phyloP scores from a whole-genome alignment of 2,329 filamentous ascomycete species.

The Nannizziopsis arthrosporioides region DNA sequence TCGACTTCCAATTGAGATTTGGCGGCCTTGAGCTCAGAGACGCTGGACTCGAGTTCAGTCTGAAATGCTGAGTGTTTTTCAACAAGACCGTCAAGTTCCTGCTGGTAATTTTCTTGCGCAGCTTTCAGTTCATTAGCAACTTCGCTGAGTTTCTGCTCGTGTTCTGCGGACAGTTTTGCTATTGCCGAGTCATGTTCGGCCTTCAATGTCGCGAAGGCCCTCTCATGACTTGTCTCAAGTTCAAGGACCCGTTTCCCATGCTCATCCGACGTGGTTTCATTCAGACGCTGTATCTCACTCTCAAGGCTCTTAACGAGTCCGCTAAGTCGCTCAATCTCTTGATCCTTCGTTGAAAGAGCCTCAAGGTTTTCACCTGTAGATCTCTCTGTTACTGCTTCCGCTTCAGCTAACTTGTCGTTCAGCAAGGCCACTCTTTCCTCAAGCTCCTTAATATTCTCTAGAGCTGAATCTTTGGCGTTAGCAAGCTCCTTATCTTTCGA shows the following conservation, averaged over 20 bases:
- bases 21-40: slow-evolving; percentile 12
- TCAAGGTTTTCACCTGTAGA: slow-evolving; percentile 13
- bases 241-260: slow-evolving; percentile 10
- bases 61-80: slow-evolving; percentile 10
- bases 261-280: slow-evolving; percentile 15
- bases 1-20: slow-evolving; percentile 10
- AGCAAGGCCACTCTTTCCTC: slow-evolving; percentile 28
- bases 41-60: slow-evolving; percentile 11
- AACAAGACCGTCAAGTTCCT: slow-evolving; percentile 14
- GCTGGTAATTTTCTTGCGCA: slow-evolving; percentile 10
- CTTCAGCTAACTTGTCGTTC: slow-evolving; percentile 26
- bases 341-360: slow-evolving; percentile 26
- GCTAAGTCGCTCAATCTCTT: slow-evolving; percentile 27
- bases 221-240: slow-evolving; percentile 12
- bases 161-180: slow-evolving; percentile 11
- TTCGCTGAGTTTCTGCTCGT: slow-evolving; percentile 15
- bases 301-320: slow-evolving; percentile 25
- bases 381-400: slow-evolving; percentile 23
- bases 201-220: slow-evolving; percentile 13
- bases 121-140: slow-evolving; percentile 13
- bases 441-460: slow-evolving; percentile 22
- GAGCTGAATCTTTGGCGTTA: slow-evolving; percentile 25
- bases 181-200: slow-evolving; percentile 16
- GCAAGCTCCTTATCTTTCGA: slow-evolving; percentile 30
- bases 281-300: slow-evolving; percentile 20